phyloP scores from a whole-genome alignment of 805 yeast genomes.

The Kuraishia hungarica region DNA sequence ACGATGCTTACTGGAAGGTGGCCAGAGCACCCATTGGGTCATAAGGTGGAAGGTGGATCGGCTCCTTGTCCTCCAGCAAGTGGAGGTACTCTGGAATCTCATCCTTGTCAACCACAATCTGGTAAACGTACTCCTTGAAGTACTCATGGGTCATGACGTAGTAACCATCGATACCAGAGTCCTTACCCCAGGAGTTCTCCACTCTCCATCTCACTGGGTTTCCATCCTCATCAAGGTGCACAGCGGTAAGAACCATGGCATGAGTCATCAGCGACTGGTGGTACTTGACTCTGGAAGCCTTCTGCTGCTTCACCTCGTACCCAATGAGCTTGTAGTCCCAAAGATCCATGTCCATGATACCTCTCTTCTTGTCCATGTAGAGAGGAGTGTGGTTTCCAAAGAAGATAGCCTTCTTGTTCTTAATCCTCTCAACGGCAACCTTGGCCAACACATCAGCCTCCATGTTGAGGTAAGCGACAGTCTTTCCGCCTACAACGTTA shows the following conservation, averaged over 20 bases:
- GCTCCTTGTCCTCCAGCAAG: constrained; percentile 30
- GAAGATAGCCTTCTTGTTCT: constrained; percentile 71
- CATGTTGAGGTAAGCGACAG: constrained; percentile 48
- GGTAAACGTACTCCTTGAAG: constrained; percentile 68
- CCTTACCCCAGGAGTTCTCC: constrained; percentile 74
- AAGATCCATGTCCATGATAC: constrained; percentile 64
- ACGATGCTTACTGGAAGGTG: constrained; percentile 5
- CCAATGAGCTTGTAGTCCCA: constrained; percentile 57
- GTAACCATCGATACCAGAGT: constrained; percentile 58
- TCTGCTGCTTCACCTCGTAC: constrained; percentile 40
- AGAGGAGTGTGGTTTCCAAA: constrained; percentile 89
- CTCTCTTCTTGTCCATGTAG: constrained; percentile 52
- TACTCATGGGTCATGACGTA: constrained; percentile 67
- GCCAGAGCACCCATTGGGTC: constrained; percentile 80
- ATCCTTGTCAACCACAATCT: constrained; percentile 50
- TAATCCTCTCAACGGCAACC: constrained; percentile 35
- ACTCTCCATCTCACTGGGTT: constrained; percentile 63
- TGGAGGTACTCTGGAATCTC: constrained; percentile 34
- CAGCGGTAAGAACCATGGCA: constrained; percentile 82
- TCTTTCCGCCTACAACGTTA: constrained; percentile 63
- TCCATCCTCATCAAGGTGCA: constrained; percentile 58
- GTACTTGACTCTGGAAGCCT: constrained; percentile 63
- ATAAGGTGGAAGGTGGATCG: constrained; percentile 62
- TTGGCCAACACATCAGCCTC: constrained; percentile 1
- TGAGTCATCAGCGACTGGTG: constrained; percentile 80